Evolutionary conservation across 768 basidiomycete genomes (phyloP).

Genomic region (Leccinum sublutescens): DNA sequence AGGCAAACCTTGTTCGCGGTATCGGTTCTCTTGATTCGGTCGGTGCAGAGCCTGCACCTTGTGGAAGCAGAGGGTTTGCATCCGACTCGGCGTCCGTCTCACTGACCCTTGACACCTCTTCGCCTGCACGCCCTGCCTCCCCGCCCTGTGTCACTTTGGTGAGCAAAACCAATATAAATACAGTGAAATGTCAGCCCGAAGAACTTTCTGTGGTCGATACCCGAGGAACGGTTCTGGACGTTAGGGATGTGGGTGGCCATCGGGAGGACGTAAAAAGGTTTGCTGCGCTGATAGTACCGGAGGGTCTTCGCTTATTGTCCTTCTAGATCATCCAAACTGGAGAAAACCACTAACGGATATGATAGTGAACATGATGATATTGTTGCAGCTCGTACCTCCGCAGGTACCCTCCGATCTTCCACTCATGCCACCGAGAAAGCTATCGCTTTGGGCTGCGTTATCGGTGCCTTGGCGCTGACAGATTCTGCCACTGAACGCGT

Average conservation of each 20-base stretch:
- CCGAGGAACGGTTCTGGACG: not conserved
- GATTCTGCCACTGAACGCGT: not conserved
- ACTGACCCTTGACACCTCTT: not conserved
- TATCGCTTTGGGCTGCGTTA: not conserved
- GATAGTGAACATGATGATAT: not conserved
- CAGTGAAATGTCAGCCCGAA: not conserved
- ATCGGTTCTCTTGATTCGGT: not conserved
- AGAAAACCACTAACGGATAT: not conserved
- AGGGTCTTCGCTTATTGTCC: not conserved
- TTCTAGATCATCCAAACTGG: not conserved
- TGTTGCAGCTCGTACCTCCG: not conserved
- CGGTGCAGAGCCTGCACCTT: not conserved
- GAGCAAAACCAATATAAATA: not conserved
- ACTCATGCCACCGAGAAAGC: not conserved
- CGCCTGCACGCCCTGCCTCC: not conserved
- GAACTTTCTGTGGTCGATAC: not conserved
- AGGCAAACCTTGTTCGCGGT: not conserved
- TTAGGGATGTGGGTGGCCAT: not conserved
- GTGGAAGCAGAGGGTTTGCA: not conserved
- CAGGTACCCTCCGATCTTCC: not conserved
- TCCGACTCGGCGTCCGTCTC: not conserved
- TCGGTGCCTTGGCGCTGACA: not conserved
- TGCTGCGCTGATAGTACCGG: not conserved
- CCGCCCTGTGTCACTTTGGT: not conserved
- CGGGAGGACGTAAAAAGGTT: not conserved